Base-by-base conservation (phyloP, 106 monocot species). In the Ottelia alismoides region DNA sequence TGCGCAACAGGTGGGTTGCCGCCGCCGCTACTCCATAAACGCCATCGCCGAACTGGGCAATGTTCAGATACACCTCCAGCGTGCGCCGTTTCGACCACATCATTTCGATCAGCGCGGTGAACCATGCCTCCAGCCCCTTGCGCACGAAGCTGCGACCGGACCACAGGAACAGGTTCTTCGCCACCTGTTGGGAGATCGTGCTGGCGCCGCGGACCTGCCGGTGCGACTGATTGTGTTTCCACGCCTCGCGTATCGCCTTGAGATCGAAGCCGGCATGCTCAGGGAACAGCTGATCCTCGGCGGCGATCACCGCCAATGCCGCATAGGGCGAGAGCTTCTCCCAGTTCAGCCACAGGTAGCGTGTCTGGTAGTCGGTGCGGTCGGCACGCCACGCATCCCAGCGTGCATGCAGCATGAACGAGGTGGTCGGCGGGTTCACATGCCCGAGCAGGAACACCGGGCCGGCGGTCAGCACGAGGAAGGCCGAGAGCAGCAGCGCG, bases 111-210 rank as follows among this genome's bases (percentile, higher is more conserved):
- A 40, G 35, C 35, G 14, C 35, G 35, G 35, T 40, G 35, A 40
- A 40, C 9, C 14, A 40, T 5, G 35, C 35, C 35, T 40, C 35
- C 9, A 40, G 35, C 35, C 9, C 35, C 35, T 40, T 40, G 35
- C 35, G 35, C 35, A 40, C 35, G 35, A 40, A 40, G 14, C 35
- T 14, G n/a, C n/a, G n/a, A 14, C 35, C 35, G 35, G 35, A 14
- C 35, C 35, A 40, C 35, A 40, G 35, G 35, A 40, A 40, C 35
- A 40, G 35, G 35, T 40, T 40, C 35, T 40, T 40, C 35, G 35
- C 35, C 35, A 40, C 35, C 35, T 40, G 35, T 14, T 40, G 35
- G 35, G 35, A 40, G 35, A 40, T 40, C 9, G 35, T 40, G 35
- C 35, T 40, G 9, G 35, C 35, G 9, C 35, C 35, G 35, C 35